Base-by-base conservation (phyloP, 768 basidiomycete species). In the Kondoa malvinella region DNA sequence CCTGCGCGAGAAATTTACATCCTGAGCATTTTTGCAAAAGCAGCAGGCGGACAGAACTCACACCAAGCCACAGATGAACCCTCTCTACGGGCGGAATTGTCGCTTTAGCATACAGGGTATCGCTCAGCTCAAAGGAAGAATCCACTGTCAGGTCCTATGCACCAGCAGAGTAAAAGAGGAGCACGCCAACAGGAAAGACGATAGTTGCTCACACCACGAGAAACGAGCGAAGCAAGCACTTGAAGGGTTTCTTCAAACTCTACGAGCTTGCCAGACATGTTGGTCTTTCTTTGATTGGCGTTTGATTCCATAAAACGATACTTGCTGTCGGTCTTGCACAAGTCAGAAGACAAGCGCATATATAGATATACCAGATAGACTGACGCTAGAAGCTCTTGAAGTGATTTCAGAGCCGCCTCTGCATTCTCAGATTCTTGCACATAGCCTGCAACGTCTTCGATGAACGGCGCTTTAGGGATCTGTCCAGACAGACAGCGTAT, bases 291-390 rank as follows among this genome's bases (percentile, higher is more conserved):
- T 74, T 90, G 87, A 3, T 85, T 80, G 62, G 92, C 80, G 75
- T 85, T 92, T 17, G 84, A 79, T 72, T 97, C 94, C 94, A 99
- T 97, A 79, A 94, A 96, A 63, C 88, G 87, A 81, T 99, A 97
- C 81, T 99, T 97, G 73, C 94, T 99, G 79, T 61, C 50, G 57
- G n/a, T n/a, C n/a, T n/a, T 8, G 71, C 57, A 70, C 69, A 71
- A 31, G 27, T 63, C 26, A 32, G 27, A 3, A 15, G n/a, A 16
- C 61, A 33, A 3, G 8, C n/a, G 12, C 67, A 33, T 74, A 72
- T 72, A 17, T 32, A 3, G 32, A 21, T 17, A 32, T 50, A 33
- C 30, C 4, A 29, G 57, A 59, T 8, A 59, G 61, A 14, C 61
- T n/a, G 16, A 63, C 61, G 29, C 15, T 29, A 63, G 61, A 8